A percentile compares a stretch with the other conserved stretches of the same genome.
These are phyloP conservation scores for Erythrobasidium hasegawianum DNA, from an alignment of 1,284 basidiomycete species.

Conservation along the genomic window DNA sequence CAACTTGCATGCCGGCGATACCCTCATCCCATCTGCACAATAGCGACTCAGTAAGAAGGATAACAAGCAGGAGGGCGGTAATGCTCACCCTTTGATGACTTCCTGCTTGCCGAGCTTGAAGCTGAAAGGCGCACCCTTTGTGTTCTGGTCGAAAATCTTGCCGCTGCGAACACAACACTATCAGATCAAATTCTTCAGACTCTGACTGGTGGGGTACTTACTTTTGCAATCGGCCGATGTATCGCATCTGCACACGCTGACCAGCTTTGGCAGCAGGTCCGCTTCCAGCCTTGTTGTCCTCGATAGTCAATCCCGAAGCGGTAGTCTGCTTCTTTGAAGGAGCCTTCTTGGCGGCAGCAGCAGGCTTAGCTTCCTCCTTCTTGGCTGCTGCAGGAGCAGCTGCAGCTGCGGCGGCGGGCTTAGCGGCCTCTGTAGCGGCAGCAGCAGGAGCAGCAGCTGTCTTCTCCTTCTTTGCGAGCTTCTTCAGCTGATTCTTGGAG, in stretches of 20 bases:
- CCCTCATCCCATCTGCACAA: constrained; percentile 48
- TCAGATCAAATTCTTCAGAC: constrained; percentile 42
- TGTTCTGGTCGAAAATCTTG: constrained; percentile 84
- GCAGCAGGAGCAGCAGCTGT: too few species aligned
- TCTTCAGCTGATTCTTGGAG: constrained; percentile 49
- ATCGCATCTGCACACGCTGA: constrained; percentile 76
- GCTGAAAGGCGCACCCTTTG: constrained; percentile 77
- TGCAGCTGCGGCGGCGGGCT: constrained; percentile 54
- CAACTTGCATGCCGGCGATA: constrained; percentile 49
- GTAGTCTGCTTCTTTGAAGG: constrained; percentile 52
- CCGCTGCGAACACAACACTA: constrained; percentile 58
- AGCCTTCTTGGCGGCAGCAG: constrained; percentile 43
- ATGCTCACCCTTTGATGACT: constrained; percentile 53
- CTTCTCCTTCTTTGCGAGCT: constrained; percentile 65
- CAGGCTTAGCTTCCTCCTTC: constrained; percentile 49
- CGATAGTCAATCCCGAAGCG: constrained; percentile 68
- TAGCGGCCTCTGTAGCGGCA: constrained; percentile 47
- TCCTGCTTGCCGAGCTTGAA: constrained; percentile 83
- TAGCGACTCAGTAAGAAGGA: too few species aligned
- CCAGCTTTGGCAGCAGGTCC: constrained; percentile 82
- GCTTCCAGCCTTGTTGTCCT: constrained; percentile 70
- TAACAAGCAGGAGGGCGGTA: too few species aligned
- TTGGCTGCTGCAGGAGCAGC: constrained; percentile 47
- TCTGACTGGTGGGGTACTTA: neutral
- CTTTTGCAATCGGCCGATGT: constrained; percentile 59